These are phyloP conservation scores for Fusarium sp. DNA, from an alignment of 2,329 filamentous ascomycete genomes.

Conservation along the genomic window DNA sequence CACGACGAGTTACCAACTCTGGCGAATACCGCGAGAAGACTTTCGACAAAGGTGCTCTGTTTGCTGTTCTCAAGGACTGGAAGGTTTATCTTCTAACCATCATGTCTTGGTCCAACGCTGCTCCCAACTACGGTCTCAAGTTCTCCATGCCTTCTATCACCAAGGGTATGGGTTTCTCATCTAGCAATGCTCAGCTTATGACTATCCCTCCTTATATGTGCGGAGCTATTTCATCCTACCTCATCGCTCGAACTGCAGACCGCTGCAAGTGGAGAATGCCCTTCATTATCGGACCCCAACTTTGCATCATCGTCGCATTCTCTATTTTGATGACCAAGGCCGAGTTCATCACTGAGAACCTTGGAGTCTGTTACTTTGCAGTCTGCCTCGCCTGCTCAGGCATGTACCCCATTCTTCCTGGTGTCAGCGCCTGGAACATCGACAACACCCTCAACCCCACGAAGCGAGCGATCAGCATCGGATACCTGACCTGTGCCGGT, in stretches of 20 bases:
- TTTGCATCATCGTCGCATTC: constrained; percentile 47
- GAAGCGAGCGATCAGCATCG: constrained; percentile 52
- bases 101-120: constrained; percentile 54
- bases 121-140: constrained; percentile 48
- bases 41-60: constrained; percentile 18
- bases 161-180: constrained; percentile 53
- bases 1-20: constrained; percentile 22
- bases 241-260: constrained; percentile 46
- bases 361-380: constrained; percentile 36
- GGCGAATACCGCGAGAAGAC: constrained; percentile 27
- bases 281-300: constrained; percentile 48
- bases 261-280: constrained; percentile 50
- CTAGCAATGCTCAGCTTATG: constrained; percentile 45
- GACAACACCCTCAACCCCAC: constrained; percentile 50
- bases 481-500: constrained; percentile 45
- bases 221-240: constrained; percentile 39
- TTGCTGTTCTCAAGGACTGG: constrained; percentile 30
- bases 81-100: constrained; percentile 55
- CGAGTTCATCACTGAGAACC: constrained; percentile 30
- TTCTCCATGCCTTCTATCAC: constrained; percentile 53
- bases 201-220: constrained; percentile 52
- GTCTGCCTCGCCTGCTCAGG: constrained; percentile 46
- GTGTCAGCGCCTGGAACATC: constrained; percentile 51
- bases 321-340: constrained; percentile 37
- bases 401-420: constrained; percentile 51